Percentiles rank a stretch among this genome's conserved stretches.
These are phyloP conservation scores for Microdochium trichocladiopsis DNA, from an alignment of 2,329 filamentous ascomycete genomes.

Conservation along the genomic window DNA sequence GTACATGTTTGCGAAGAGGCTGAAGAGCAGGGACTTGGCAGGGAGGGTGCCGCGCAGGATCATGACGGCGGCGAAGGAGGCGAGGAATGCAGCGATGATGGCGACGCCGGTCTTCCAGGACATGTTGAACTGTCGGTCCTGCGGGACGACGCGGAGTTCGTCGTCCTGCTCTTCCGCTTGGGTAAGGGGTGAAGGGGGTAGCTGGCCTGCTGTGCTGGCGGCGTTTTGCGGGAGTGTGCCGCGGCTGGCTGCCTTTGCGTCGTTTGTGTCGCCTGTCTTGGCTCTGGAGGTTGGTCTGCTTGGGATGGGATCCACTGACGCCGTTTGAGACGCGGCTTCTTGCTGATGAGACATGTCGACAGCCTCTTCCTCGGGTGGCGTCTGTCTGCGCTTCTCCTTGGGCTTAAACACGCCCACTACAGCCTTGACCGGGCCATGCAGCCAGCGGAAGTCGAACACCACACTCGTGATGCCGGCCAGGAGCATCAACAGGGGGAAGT, in stretches of 20 bases:
- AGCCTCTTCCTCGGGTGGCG: slow-evolving; percentile 2
- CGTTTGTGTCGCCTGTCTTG: not conserved
- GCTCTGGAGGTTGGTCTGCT: not conserved
- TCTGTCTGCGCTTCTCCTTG: slow-evolving; percentile 1
- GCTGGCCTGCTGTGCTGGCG: too few species aligned
- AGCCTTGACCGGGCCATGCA: slow-evolving; percentile 27
- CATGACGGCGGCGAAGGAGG: slow-evolving; percentile 50
- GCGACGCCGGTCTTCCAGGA: slow-evolving; percentile 35
- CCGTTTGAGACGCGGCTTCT: not conserved
- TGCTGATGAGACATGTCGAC: not conserved
- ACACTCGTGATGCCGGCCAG: slow-evolving; percentile 44
- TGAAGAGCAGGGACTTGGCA: slow-evolving; percentile 38
- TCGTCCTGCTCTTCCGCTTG: slow-evolving; percentile 1
- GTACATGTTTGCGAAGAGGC: slow-evolving; percentile 66
- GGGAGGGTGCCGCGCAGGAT: slow-evolving; percentile 35
- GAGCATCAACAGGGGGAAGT: slow-evolving; percentile 60
- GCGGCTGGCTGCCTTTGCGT: too few species aligned
- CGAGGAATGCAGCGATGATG: slow-evolving; percentile 42
- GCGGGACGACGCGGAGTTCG: slow-evolving; percentile 23
- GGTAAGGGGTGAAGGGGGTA: not conserved
- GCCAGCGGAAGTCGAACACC: slow-evolving; percentile 47
- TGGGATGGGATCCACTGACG: not conserved
- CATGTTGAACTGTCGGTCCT: slow-evolving; percentile 26
- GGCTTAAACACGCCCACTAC: not conserved
- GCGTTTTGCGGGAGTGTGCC: too few species aligned